Evolutionary conservation across 139 green algal genomes (phyloP), one percentile per base, ranked within the genome.

Genomic region (Zygnema circumcarinatum): DNA sequence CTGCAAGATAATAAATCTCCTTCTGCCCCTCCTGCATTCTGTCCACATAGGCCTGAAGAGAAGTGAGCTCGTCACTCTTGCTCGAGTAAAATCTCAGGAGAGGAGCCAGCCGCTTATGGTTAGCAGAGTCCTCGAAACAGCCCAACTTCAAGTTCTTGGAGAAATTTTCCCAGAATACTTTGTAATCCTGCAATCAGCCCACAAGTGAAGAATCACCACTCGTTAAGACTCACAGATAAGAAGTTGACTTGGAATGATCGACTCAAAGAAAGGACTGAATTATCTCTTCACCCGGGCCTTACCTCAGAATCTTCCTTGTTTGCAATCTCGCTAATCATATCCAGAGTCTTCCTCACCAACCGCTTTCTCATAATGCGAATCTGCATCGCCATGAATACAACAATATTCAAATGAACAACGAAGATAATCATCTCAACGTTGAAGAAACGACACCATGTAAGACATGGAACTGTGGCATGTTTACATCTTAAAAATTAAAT

Each of bases 1-100:
- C 92, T 2, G 94, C 96, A 79, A 99, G 94, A 93, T 96, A 99
- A 94, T 96, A 99, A 87, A 99, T 98, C 74, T 67, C 79, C 86
- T 95, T 95, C 94, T 99, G 96, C 2, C 88, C 93, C 88, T 96
- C 93, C 92, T 98, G 96, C 96, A 98, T 98, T 68, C 95, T 87
- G 21, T 67, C 84, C 2, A 98, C 91, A 81, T 99, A 99, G 7
- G 97, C 92, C 22, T 95, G 91, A 53, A 99, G 91, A 35, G 89
- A 92, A 41, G 94, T 94, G 25, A 94, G 22, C 21, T 94, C 94
- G 0, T 75, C 83, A 25, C 41, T 90, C 91, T 96, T 95, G 85
- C 84, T 93, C 11, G 93, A 93, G 69, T 67, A 42, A 81, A 96
- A 97, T 75, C 96, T 93, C 83, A 99, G 93, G 87, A 99, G 94